These are phyloP conservation scores for Mrakia blollopis DNA, from an alignment of 768 basidiomycete genomes.

Conservation along the genomic window DNA sequence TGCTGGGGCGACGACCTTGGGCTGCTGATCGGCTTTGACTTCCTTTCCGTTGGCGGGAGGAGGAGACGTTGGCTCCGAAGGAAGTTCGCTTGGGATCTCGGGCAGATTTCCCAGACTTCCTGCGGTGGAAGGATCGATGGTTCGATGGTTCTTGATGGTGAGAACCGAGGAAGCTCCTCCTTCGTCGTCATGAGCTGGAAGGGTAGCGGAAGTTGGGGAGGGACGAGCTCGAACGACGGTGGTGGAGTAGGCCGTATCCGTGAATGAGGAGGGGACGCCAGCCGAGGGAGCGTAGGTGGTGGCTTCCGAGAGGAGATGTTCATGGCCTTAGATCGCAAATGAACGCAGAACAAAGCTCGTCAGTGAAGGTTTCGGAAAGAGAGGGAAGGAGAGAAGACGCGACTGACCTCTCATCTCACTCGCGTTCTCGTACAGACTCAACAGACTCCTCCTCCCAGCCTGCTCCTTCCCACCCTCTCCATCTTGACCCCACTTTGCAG, in stretches of 20 bases:
- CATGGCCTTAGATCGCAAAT: background rate
- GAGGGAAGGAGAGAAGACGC: background rate
- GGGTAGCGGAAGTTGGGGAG: background rate
- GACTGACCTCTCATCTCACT: conserved; percentile 40
- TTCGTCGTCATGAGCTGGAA: conserved; percentile 15
- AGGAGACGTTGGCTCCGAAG: background rate
- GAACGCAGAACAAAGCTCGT: background rate
- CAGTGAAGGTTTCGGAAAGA: background rate
- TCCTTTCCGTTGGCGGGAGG: background rate
- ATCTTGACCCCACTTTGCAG: conserved; percentile 40
- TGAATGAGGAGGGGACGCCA: background rate
- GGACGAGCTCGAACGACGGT: conserved; percentile 27
- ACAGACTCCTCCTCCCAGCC: conserved; percentile 33
- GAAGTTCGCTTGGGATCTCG: conserved; percentile 13
- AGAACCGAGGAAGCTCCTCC: conserved; percentile 16
- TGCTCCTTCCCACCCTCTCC: conserved; percentile 32
- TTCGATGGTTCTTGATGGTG: conserved; percentile 24
- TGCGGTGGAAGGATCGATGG: background rate
- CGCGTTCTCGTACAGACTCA: conserved; percentile 39
- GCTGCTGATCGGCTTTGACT: background rate
- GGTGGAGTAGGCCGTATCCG: background rate
- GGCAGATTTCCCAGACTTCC: background rate
- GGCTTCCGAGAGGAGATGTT: conserved; percentile 27
- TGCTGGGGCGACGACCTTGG: background rate
- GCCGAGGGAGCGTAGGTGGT: conserved; percentile 19